These are phyloP conservation scores for Mycena venus DNA, from an alignment of 768 basidiomycete genomes.

Conservation along the genomic window DNA sequence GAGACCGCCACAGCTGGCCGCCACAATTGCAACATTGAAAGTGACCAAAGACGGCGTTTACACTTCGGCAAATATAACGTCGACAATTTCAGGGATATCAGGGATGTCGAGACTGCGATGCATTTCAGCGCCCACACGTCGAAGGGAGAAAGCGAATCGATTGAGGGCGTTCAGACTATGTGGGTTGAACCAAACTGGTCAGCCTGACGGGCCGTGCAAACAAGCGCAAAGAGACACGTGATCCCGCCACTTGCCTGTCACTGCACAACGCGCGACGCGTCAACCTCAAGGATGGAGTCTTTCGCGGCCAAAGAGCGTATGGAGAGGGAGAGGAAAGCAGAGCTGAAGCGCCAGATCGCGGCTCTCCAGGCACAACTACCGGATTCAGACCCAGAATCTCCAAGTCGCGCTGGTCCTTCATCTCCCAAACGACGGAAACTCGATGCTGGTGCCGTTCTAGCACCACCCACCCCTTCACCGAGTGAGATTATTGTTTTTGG, in stretches of 20 bases:
- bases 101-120: too few relatives aligned
- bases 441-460: conserved; percentile 44
- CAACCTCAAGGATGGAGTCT: conserved; percentile 52
- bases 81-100: too few relatives aligned
- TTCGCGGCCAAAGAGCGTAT: conserved; percentile 41
- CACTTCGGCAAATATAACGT: too few relatives aligned
- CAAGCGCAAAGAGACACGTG: too few relatives aligned
- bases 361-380: conserved; percentile 55
- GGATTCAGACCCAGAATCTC: conserved; percentile 30
- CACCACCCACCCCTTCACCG: conserved; percentile 76
- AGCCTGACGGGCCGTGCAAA: too few relatives aligned
- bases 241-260: not conserved
- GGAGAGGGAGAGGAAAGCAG: conserved; percentile 49
- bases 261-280: not conserved
- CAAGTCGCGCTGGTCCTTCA: conserved; percentile 26
- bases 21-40: too few relatives aligned
- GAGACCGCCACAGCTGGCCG: too few relatives aligned
- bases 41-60: too few relatives aligned
- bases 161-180: too few relatives aligned
- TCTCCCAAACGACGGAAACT: conserved; percentile 57
- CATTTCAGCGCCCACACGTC: too few relatives aligned
- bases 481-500: conserved; percentile 59
- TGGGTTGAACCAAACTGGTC: too few relatives aligned
- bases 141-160: too few relatives aligned
- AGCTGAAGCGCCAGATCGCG: conserved; percentile 58